phyloP scores from a whole-genome alignment of 768 basidiomycete species.

The Saitozyma sp. region DNA sequence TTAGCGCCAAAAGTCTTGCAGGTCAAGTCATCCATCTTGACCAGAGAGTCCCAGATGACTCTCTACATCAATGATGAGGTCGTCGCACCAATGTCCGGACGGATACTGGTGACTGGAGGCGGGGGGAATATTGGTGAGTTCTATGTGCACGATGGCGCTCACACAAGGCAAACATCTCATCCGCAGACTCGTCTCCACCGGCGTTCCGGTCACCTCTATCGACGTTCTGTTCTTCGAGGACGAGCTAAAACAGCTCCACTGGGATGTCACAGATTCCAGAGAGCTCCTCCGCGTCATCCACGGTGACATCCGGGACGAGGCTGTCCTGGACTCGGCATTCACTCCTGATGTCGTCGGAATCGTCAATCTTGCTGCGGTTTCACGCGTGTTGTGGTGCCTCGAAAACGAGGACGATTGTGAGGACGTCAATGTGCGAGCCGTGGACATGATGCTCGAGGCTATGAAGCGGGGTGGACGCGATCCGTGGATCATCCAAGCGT shows the following conservation, averaged over 20 bases:
- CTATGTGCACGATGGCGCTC: not conserved
- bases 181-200: constrained; percentile 21
- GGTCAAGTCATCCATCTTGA: no score
- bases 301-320: constrained; percentile 29
- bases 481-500: constrained; percentile 33
- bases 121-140: constrained; percentile 34
- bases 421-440: constrained; percentile 37
- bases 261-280: no score
- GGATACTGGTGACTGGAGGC: constrained; percentile 30
- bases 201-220: constrained; percentile 24
- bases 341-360: constrained; percentile 30
- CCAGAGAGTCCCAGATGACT: no score
- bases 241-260: constrained; percentile 23
- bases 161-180: constrained; percentile 26
- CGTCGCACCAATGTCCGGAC: no score
- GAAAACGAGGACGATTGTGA: constrained; percentile 35
- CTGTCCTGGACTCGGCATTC: constrained; percentile 10
- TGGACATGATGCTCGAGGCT: constrained; percentile 25
- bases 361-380: constrained; percentile 34
- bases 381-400: constrained; percentile 29
- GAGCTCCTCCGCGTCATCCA: constrained; percentile 20
- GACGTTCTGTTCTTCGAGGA: constrained; percentile 25
- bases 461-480: no score
- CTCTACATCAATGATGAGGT: no score
- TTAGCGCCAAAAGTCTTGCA: no score